Conservation (phyloP, 768 basidiomycete genomes). For the Amanita subjunquillea region DNA sequence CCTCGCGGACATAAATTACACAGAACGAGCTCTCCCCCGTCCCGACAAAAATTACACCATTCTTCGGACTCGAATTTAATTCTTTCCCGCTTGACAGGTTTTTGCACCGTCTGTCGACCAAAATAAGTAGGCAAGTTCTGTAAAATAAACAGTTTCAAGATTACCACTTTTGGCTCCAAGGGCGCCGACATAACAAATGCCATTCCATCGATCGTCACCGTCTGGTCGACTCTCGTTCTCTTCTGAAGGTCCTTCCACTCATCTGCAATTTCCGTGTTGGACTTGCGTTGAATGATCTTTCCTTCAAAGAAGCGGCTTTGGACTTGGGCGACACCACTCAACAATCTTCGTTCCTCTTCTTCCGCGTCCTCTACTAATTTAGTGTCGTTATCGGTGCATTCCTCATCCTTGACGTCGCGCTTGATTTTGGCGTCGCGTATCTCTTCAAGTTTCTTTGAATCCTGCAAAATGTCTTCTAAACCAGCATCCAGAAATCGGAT, state of each 20-base stretch:
- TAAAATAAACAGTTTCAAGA: neutral
- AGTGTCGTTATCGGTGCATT: slow-evolving; percentile 8
- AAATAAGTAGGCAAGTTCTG: neutral
- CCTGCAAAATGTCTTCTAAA: slow-evolving; percentile 32
- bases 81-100: slow-evolving; percentile 17
- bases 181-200: slow-evolving; percentile 17
- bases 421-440: slow-evolving; percentile 35
- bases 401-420: slow-evolving; percentile 20
- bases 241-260: slow-evolving; percentile 39
- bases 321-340: slow-evolving; percentile 50
- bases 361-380: slow-evolving; percentile 31
- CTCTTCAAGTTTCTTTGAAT: slow-evolving; percentile 32
- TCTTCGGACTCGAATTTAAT: slow-evolving; percentile 41
- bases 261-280: slow-evolving; percentile 30
- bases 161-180: slow-evolving; percentile 7
- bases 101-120: slow-evolving; percentile 5
- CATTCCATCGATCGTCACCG: slow-evolving; percentile 21
- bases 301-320: slow-evolving; percentile 52
- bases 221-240: slow-evolving; percentile 28
- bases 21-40: slow-evolving; percentile 42
- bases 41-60: slow-evolving; percentile 48
- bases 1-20: slow-evolving; percentile 48
- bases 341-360: slow-evolving; percentile 39
- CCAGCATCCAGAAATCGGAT: slow-evolving; percentile 32
- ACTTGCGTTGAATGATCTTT: slow-evolving; percentile 23